Conservation (phyloP, 2,329 filamentous ascomycete species). For the Sporothrix globosa region DNA sequence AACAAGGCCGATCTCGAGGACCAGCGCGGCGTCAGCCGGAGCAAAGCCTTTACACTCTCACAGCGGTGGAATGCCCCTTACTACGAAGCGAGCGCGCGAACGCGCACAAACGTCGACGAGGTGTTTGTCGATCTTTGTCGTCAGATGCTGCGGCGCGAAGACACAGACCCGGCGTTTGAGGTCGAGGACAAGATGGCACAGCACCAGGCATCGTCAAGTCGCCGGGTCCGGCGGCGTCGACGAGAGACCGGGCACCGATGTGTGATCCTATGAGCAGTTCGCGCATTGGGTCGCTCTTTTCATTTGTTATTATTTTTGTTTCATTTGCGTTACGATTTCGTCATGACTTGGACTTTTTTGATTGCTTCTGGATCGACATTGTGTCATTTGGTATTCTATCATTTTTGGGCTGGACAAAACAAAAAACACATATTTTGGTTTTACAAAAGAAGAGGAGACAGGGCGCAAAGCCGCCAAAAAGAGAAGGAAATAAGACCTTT, state of each 20-base stretch:
- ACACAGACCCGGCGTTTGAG: conserved; percentile 48
- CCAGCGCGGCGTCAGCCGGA: conserved; percentile 75
- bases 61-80: conserved; percentile 88
- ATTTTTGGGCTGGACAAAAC: background rate
- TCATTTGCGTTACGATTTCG: conserved; percentile 3
- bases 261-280: conserved; percentile 47
- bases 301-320: background rate
- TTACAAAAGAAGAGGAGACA: background rate
- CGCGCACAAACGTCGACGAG: conserved; percentile 85
- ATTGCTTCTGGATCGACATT: background rate
- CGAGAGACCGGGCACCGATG: conserved; percentile 47
- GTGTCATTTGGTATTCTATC: background rate
- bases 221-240: conserved; percentile 41
- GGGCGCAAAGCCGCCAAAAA: background rate
- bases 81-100: conserved; percentile 84
- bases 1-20: conserved; percentile 93
- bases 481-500: background rate
- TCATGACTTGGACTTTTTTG: background rate
- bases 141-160: conserved; percentile 78
- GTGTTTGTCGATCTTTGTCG: conserved; percentile 83
- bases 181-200: conserved; percentile 51
- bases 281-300: background rate
- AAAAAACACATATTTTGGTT: background rate
- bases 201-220: conserved; percentile 41
- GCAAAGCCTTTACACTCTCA: conserved; percentile 80